phyloP scores from a whole-genome alignment of 176 grass and related monocot species.

The Hyparrhenia diplandra region DNA sequence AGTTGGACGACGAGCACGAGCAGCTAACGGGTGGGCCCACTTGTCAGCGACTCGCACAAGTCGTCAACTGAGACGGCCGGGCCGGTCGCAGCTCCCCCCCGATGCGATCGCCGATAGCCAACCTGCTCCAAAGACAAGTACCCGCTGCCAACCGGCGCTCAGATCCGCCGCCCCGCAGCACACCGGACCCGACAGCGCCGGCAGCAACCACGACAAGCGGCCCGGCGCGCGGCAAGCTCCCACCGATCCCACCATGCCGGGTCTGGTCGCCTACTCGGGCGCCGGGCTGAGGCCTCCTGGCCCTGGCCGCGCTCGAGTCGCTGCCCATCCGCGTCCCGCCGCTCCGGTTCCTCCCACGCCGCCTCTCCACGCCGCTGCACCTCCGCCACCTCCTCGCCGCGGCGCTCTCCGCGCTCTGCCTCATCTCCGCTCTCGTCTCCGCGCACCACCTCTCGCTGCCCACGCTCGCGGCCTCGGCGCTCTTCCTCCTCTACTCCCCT shows the following conservation, averaged over 20 bases:
- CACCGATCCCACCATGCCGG: constrained; percentile 45
- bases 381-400: constrained; percentile 42
- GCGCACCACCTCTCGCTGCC: constrained; percentile 56
- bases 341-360: constrained; percentile 24
- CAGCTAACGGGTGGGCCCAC: background rate
- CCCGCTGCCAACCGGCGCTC: constrained; percentile 20
- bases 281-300: constrained; percentile 70
- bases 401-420: constrained; percentile 38
- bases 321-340: constrained; percentile 31
- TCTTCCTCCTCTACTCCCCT: constrained; percentile 89
- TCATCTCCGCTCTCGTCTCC: constrained; percentile 50
- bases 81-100: background rate
- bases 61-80: constrained; percentile 2
- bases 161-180: constrained; percentile 19
- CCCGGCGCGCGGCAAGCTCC: background rate
- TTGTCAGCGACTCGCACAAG: background rate
- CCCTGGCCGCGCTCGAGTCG: constrained; percentile 55
- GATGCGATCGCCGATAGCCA: constrained; percentile 19
- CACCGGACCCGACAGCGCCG: background rate
- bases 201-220: background rate
- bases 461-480: constrained; percentile 56
- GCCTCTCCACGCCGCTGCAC: constrained; percentile 27
- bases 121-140: background rate
- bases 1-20: too few relatives aligned
- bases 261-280: constrained; percentile 63